These are phyloP conservation scores for Bocquillonia castaneifolia DNA, from an alignment of 441 rosid species.

Conservation along the genomic window DNA sequence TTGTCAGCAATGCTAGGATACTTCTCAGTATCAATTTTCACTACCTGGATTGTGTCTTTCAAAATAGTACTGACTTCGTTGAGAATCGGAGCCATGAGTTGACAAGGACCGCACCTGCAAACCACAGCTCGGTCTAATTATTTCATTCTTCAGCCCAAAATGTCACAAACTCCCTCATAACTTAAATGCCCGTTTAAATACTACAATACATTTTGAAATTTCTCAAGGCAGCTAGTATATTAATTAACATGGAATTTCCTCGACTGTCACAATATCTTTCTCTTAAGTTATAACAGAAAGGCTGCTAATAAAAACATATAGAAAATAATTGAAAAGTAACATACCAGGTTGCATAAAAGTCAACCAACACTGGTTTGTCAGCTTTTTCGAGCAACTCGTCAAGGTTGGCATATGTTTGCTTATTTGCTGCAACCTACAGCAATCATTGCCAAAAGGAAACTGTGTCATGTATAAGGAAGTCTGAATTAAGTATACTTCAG, in stretches of 20 bases:
- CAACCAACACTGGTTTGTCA: conserved; percentile 80
- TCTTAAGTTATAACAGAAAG: neutral
- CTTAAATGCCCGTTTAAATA: neutral
- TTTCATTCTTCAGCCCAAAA: neutral
- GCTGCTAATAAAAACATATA: neutral
- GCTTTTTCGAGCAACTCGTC: conserved; percentile 67
- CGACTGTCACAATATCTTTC: neutral
- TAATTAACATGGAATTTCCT: neutral
- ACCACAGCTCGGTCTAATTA: conserved; percentile 14
- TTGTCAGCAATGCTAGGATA: conserved; percentile 71
- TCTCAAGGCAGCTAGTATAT: neutral
- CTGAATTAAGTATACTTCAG: conserved; percentile 9
- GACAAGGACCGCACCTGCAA: conserved; percentile 96
- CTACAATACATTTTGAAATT: neutral
- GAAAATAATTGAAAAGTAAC: neutral
- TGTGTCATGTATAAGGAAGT: neutral
- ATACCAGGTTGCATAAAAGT: conserved; percentile 88
- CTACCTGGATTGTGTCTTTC: conserved; percentile 70
- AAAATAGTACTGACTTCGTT: conserved; percentile 57
- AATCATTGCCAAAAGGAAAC: neutral
- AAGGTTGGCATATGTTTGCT: conserved; percentile 63
- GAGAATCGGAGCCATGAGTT: conserved; percentile 82
- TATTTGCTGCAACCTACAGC: conserved; percentile 69
- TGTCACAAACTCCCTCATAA: neutral
- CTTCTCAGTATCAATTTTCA: conserved; percentile 90